A percentile compares a stretch with the other conserved stretches of the same genome.
These are phyloP conservation scores for Cutaneotrichosporon mucoides DNA, from an alignment of 1,284 basidiomycete species.

Conservation along the genomic window DNA sequence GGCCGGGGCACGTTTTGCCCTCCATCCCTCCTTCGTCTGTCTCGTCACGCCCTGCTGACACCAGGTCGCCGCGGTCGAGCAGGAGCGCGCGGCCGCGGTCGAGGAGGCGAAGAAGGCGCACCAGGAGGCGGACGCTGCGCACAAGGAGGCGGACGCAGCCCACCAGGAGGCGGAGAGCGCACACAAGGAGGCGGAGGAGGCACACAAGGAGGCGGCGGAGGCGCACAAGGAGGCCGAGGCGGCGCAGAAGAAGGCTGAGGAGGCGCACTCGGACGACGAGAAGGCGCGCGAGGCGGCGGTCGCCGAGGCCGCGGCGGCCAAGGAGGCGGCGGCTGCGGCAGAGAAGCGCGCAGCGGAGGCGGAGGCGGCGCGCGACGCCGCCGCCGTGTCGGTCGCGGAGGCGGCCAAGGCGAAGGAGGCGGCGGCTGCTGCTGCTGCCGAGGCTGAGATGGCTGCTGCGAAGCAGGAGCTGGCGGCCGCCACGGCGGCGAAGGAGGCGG, in stretches of 20 bases:
- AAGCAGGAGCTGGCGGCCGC: neutral
- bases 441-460: neutral
- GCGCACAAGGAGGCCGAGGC: neutral
- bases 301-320: slow-evolving; percentile 1
- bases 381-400: neutral
- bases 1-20: too few relatives aligned
- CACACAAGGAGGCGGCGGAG: neutral
- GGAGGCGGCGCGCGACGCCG: neutral
- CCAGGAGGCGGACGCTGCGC: neutral
- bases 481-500: neutral
- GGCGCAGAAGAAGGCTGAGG: slow-evolving; percentile 1
- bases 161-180: neutral
- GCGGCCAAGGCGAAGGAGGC: neutral
- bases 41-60: neutral
- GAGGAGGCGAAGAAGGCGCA: neutral
- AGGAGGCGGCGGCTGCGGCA: neutral
- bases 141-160: neutral
- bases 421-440: neutral
- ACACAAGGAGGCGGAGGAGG: neutral
- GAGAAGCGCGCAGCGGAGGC: neutral
- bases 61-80: slow-evolving; percentile 1
- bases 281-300: neutral
- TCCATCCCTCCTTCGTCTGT: too few relatives aligned
- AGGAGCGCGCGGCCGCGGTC: neutral
- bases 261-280: neutral